Evolutionary conservation across 2,329 filamentous ascomycete species (phyloP), one percentile per base, ranked within the genome.

Genomic region (Fusarium sp.): DNA sequence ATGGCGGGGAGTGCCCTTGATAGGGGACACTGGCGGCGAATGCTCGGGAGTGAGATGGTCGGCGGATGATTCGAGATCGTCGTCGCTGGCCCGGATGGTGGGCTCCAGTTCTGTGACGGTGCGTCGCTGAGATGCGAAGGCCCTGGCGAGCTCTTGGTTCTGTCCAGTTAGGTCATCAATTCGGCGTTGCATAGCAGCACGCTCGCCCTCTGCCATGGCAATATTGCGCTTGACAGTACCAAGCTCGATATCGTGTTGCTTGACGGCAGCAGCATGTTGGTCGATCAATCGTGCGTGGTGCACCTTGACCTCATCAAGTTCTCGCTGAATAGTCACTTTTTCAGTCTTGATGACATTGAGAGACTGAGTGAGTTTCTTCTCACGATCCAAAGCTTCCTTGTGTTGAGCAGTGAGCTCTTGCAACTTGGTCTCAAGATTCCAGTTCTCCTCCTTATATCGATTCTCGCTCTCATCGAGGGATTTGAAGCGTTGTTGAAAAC

Each of bases 381-480:
- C 95, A 69, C 93, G 92, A 79, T 96, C 95, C 20, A 91, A 86
- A 2, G 93, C 89, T 53, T 97, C 94, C 80, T 92, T 94, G 72
- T 93, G 89, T 22, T 90, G 87, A 13, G 92, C 89, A 59, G 93
- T 88, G 47, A 96, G 86, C 72, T 98, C 95, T 78, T 98, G 96
- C 28, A 97, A 89, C 77, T 95, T 94, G 0, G 95, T 97, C 82
- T 99, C 96, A 42, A 99, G 88, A 72, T 93, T 96, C 96, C 96
- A 99, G 81, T 98, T 99, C 82, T 98, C 96, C 79, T 99, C 96
- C 84, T 98, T 98, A 85, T 97, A 98, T 59, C 94, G 92, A 79
- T 97, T 93, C 82, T 99, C 96, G 80, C 93, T 98, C 83, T 99
- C 96, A 77, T 98, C 95, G 45, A 98, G 86, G 12, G 90, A 89